Evolutionary conservation across 306 rosid species (phyloP).

Genomic region (Echinosophora koreensis): DNA sequence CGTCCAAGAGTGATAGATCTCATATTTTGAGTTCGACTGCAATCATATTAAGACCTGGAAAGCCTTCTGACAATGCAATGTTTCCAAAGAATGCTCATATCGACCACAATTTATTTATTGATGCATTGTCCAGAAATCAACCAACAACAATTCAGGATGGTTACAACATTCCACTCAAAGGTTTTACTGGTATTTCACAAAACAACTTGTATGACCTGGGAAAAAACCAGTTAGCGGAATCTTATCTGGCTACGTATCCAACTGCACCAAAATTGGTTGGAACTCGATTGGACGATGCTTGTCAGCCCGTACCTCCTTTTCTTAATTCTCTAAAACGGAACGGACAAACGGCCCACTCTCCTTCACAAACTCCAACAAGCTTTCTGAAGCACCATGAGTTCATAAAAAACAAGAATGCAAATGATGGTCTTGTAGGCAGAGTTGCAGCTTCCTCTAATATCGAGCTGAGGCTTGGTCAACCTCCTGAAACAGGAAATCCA

Average conservation of each 20-base stretch:
- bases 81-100: constrained; percentile 46
- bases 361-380: constrained; percentile 54
- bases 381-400: constrained; percentile 51
- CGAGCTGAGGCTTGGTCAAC: constrained; percentile 75
- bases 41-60: constrained; percentile 57
- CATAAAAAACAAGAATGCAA: constrained; percentile 43
- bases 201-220: constrained; percentile 41
- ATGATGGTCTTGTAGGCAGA: constrained; percentile 50
- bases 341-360: constrained; percentile 38
- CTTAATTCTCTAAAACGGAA: constrained; percentile 51
- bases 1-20: constrained; percentile 51
- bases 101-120: constrained; percentile 52
- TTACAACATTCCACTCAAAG: constrained; percentile 50
- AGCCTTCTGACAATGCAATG: constrained; percentile 50
- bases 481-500: constrained; percentile 55
- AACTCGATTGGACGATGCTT: constrained; percentile 48
- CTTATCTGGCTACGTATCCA: constrained; percentile 40
- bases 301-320: constrained; percentile 49
- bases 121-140: constrained; percentile 54
- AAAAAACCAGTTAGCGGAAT: constrained; percentile 46
- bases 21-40: constrained; percentile 51
- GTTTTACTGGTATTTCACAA: constrained; percentile 52
- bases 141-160: constrained; percentile 43
- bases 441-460: constrained; percentile 62
- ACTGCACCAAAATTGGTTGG: constrained; percentile 49